phyloP scores from a whole-genome alignment of 2,329 filamentous ascomycete species.

The Pseudocercospora musae region DNA sequence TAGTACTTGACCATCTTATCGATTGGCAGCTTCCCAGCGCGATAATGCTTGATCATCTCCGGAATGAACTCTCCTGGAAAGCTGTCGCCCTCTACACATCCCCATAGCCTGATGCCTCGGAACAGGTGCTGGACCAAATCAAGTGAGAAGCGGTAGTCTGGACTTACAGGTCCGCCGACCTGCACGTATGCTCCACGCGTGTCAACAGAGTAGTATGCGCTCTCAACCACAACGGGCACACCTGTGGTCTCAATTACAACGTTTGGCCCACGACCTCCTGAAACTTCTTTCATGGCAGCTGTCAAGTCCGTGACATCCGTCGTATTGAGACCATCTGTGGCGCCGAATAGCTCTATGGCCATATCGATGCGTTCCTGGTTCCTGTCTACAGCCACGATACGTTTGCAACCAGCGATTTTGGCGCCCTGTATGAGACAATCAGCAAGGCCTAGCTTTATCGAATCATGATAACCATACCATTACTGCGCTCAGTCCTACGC shows the following conservation, averaged over 20 bases:
- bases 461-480: constrained; percentile 27
- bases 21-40: constrained; percentile 43
- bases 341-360: constrained; percentile 37
- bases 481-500: constrained; percentile 35
- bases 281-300: constrained; percentile 33
- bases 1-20: constrained; percentile 44
- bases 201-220: constrained; percentile 18
- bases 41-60: constrained; percentile 44
- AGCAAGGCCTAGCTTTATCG: not conserved
- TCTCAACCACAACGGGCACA: constrained; percentile 18
- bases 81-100: constrained; percentile 45
- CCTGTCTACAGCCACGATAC: constrained; percentile 41
- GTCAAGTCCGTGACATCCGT: constrained; percentile 27
- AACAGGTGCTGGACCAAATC: constrained; percentile 40
- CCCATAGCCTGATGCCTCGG: constrained; percentile 44
- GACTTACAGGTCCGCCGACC: constrained; percentile 43
- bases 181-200: constrained; percentile 45
- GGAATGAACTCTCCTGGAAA: constrained; percentile 41
- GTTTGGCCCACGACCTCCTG: constrained; percentile 38
- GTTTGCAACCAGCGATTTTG: constrained; percentile 27
- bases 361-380: constrained; percentile 35
- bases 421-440: constrained; percentile 19
- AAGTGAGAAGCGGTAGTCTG: constrained; percentile 40
- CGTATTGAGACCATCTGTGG: constrained; percentile 41
- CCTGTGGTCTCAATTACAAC: constrained; percentile 42